phyloP scores from a whole-genome alignment of 495 filamentous ascomycete species.

The Penicillium diatomitis region DNA sequence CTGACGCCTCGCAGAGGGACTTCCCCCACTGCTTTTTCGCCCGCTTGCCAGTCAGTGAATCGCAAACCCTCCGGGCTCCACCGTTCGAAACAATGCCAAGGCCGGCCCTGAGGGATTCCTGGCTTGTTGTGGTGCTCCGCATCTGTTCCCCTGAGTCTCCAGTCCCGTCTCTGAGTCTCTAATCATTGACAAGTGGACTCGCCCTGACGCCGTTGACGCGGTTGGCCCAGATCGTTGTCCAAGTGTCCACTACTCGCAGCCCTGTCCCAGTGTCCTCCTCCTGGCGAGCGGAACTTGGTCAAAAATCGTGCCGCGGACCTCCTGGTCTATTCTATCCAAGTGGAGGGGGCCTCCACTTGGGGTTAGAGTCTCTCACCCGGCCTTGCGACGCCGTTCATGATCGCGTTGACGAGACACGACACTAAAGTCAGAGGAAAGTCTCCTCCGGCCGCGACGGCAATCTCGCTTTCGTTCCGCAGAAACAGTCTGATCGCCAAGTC shows the following conservation, averaged over 20 bases:
- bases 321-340: conserved; percentile 1
- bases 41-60: not conserved
- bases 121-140: too few relatives aligned
- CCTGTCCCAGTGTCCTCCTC: not conserved
- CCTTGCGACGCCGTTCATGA: not conserved
- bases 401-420: not conserved
- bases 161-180: too few relatives aligned
- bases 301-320: not conserved
- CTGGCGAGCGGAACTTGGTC: not conserved
- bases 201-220: not conserved
- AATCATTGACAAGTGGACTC: too few relatives aligned
- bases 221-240: not conserved
- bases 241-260: not conserved
- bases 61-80: conserved; percentile 11
- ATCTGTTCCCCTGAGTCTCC: too few relatives aligned
- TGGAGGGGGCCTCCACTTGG: conserved; percentile 1
- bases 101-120: not conserved
- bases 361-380: not conserved
- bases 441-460: not conserved
- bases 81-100: conserved; percentile 26
- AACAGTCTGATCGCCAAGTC: not conserved
- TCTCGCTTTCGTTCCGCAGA: not conserved
- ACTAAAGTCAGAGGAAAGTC: not conserved
- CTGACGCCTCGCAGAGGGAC: too few relatives aligned
- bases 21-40: too few relatives aligned